Evolutionary conservation across 192 early-diverging fungal species (phyloP).

Genomic region (Linnemannia hyalina): DNA sequence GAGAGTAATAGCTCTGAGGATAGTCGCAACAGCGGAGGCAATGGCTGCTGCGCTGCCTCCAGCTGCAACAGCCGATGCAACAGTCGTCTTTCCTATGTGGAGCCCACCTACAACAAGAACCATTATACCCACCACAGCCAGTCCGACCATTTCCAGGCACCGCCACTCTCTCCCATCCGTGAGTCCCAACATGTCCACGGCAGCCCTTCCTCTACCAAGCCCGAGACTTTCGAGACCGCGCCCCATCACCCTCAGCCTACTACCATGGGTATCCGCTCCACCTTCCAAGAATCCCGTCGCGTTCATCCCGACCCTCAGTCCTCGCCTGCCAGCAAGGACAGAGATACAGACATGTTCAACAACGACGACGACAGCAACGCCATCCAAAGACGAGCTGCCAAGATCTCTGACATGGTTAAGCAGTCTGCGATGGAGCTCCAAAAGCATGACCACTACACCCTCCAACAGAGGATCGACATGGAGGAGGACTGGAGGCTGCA

Average conservation of each 20-base stretch:
- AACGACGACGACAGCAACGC: neutral
- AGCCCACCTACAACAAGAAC: neutral
- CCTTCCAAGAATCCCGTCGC: neutral
- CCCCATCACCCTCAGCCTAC: neutral
- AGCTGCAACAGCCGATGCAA: neutral
- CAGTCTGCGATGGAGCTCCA: conserved; percentile 31
- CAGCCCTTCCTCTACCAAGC: neutral
- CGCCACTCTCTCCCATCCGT: neutral
- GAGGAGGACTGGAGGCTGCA: conserved; percentile 46
- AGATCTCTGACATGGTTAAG: conserved; percentile 21
- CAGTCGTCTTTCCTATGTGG: neutral
- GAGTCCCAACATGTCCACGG: neutral
- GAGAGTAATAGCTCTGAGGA: neutral
- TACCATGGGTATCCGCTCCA: neutral
- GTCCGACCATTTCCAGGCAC: neutral
- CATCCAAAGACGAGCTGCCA: neutral
- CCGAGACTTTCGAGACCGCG: no score
- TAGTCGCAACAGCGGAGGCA: neutral
- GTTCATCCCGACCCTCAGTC: neutral
- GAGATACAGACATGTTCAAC: neutral
- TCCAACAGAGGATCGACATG: conserved; percentile 29
- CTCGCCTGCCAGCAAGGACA: neutral
- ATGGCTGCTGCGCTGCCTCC: no score
- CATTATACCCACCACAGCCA: neutral
- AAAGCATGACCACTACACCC: conserved; percentile 36